Base-by-base conservation (phyloP, 192 early-diverging fungal species). In the Linderina pennispora region DNA sequence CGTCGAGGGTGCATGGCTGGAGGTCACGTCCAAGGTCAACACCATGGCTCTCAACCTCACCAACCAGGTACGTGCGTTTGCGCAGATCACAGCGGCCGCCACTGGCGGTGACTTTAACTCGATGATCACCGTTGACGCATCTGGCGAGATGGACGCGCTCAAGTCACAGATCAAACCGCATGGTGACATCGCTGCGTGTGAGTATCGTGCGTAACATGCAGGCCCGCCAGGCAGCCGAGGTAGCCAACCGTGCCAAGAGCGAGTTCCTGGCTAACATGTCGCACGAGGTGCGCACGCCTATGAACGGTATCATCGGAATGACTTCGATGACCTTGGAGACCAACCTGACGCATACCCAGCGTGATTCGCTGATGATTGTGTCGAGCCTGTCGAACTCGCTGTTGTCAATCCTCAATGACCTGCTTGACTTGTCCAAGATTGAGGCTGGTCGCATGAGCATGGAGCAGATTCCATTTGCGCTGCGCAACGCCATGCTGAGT, bases 81-180 rank as follows among this genome's bases (percentile, higher is more conserved):
- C 82, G 16, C 77, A 79, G 45, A 91, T 91, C 41, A 81, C 77
- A 3, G 77, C 79, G 23, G 84, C 86, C 0, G 85, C 84, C 2
- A 80, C 84, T 7, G 81, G 77, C 7, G 82, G 81, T 23, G 82
- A 87, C 56, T 87, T 83, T 32, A 80, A 79, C 10, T 70, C 77
- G 16, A 74, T 85, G 53, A 88, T 91, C 42, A 88, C 84, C 17
- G 74, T 88, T 11, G 81, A 85, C 43, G 86, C 86, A 4, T 82
- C 81, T 23, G 88, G 88, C 39, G 88, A 91, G 65, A 91, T 91
- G 88, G 84, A 85, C 36, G 80, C 80, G 45, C 74, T 89, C 47
- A 85, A 87, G 57, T 82, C 80, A 37, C 82, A 87, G 77, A 89
- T 91, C 61, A 89, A n/a, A 91, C 56, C 79, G 88, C 45, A 89